Evolutionary conservation across 306 rosid species (phyloP), one percentile per base, ranked within the genome.

Genomic region (Prunus salicina): DNA sequence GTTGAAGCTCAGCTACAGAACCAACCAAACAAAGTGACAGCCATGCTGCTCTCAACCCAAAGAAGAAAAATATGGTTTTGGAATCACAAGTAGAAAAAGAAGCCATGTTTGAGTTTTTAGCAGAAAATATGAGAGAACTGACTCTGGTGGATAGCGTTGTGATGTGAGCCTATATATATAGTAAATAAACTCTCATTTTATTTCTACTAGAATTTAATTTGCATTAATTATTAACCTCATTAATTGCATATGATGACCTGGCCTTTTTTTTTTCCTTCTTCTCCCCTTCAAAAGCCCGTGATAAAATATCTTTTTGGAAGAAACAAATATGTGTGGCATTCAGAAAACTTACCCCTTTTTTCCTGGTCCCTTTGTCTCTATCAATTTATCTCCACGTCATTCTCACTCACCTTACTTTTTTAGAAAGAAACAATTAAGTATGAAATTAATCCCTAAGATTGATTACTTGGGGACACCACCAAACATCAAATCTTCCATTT

Each of bases 1-100:
- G 80, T 10, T 43, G 80, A 64, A 85, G 82, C 49, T 77, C 82
- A 0, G 81, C 79, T 13, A 10, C 12, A 3, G 71, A 68, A 19
- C 15, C 71, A 41, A 64, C 66, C 60, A 24, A 70, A 68, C 73
- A 63, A 9, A 79, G 34, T 13, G 34, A 77, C 8, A 82, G 28
- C 18, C 13, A 12, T 13, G 30, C 41, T 1, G 15, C 75, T 20
- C 5, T 34, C 41, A 66, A 60, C n/a, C 24, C 15, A 30, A 55
- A 30, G 22, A 55, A 57, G 67, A 25, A 27, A 41, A n/a, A 15
- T 57, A 30, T 56, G 57, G 65, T 20, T 20, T 19, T 71, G 24
- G 56, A 32, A 30, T 52, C 32, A 53, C 6, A 2, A 50, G 12
- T 69, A 27, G 60, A 50, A 9, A 27, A 25, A 51, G 32, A 68